Conservation (phyloP, 2,329 filamentous ascomycete species). For the Phaeosphaeriaceae sp. region DNA sequence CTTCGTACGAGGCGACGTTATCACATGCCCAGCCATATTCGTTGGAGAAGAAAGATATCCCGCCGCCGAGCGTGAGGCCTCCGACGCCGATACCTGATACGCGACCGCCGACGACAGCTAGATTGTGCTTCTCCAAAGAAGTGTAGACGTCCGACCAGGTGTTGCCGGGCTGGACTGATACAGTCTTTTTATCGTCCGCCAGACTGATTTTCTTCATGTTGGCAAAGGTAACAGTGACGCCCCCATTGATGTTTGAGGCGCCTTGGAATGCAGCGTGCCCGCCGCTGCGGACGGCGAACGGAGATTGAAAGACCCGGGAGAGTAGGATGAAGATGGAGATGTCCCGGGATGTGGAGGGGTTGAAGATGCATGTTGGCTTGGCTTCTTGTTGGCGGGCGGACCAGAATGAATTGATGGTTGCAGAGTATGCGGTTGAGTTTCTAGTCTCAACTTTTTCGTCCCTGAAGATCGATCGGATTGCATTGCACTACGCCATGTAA, state of each 20-base stretch:
- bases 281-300: conserved; percentile 50
- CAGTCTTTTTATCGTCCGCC: conserved; percentile 20
- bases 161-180: conserved; percentile 34
- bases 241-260: conserved; percentile 31
- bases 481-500: too few relatives aligned
- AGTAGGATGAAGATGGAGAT: conserved; percentile 26
- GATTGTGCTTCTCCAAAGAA: conserved; percentile 24
- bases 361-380: conserved; percentile 36
- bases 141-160: conserved; percentile 41
- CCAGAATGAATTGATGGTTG: conserved; percentile 31
- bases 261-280: conserved; percentile 24
- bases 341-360: conserved; percentile 23
- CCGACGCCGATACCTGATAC: conserved; percentile 14
- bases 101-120: conserved; percentile 38
- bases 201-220: conserved; percentile 26
- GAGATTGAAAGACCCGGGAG: conserved; percentile 21
- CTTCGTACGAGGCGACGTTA: conserved; percentile 39
- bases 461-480: too few relatives aligned
- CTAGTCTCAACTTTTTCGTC: conserved; percentile 20
- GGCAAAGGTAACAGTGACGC: conserved; percentile 31
- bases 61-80: conserved; percentile 18
- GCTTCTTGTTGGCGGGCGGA: conserved; percentile 29
- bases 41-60: conserved; percentile 25
- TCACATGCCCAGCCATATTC: conserved; percentile 29
- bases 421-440: conserved; percentile 20